Conservation (phyloP, 2,329 filamentous ascomycete species). For the Dichotomopilus funicola region DNA sequence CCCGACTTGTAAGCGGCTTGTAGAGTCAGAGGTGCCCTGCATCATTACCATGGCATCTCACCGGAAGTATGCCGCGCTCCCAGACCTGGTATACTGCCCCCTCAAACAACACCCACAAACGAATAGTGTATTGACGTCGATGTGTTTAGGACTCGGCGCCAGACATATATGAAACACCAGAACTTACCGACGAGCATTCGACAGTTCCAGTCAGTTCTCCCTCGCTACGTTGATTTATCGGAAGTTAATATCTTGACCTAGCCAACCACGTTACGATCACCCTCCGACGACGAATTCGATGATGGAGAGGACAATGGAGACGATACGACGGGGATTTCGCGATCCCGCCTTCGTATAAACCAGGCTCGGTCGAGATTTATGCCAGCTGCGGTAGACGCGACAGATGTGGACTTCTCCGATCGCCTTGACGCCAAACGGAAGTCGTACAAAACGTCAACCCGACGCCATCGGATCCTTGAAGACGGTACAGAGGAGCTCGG, state of each 20-base stretch:
- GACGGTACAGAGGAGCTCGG: slow-evolving; percentile 62
- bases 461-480: slow-evolving; percentile 54
- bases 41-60: slow-evolving; percentile 57
- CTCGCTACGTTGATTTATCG: neutral
- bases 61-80: slow-evolving; percentile 75
- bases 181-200: slow-evolving; percentile 82
- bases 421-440: slow-evolving; percentile 75
- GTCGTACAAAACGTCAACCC: slow-evolving; percentile 71
- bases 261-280: slow-evolving; percentile 50
- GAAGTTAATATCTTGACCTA: slow-evolving; percentile 27
- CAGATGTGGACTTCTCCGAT: slow-evolving; percentile 82
- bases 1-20: neutral
- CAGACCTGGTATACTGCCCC: slow-evolving; percentile 57
- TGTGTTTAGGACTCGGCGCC: slow-evolving; percentile 70
- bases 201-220: slow-evolving; percentile 62
- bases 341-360: slow-evolving; percentile 66
- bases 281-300: slow-evolving; percentile 57
- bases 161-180: slow-evolving; percentile 94
- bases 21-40: neutral
- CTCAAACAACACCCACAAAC: neutral
- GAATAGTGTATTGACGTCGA: slow-evolving; percentile 13
- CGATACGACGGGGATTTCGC: slow-evolving; percentile 60
- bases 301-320: slow-evolving; percentile 56
- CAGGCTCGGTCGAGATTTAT: slow-evolving; percentile 76
- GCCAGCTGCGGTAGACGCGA: slow-evolving; percentile 67